Conservation (phyloP, 306 rosid species). For the Cucumis melo region DNA sequence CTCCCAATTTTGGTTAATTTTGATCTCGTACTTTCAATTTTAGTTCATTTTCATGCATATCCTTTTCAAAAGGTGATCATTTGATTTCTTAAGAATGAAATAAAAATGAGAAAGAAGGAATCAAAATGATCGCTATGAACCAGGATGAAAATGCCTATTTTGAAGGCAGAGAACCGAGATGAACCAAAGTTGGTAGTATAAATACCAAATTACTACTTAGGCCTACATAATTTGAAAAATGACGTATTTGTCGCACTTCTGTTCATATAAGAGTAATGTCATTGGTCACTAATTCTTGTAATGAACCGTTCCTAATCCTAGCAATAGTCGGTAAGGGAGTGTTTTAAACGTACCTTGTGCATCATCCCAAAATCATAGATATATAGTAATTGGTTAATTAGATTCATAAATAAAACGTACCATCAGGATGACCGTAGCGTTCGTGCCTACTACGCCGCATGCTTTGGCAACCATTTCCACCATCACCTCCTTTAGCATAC, state of each 20-base stretch:
- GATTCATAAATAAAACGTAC: slow-evolving; percentile 20
- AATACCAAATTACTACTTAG: no score
- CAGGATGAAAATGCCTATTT: no score
- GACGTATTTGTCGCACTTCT: not conserved
- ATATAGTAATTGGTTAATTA: not conserved
- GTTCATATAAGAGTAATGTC: not conserved
- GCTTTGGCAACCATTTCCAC: slow-evolving; percentile 84
- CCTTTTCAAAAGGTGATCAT: no score
- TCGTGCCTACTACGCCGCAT: slow-evolving; percentile 49
- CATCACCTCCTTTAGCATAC: slow-evolving; percentile 78
- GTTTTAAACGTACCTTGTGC: not conserved
- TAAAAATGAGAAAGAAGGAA: no score
- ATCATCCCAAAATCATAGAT: not conserved
- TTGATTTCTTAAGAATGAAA: no score
- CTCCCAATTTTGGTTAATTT: no score
- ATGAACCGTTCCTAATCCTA: not conserved
- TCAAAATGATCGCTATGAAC: no score
- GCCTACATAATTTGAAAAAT: not conserved
- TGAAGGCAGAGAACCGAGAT: no score
- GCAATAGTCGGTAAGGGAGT: not conserved
- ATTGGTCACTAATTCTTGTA: not conserved
- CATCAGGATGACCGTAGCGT: slow-evolving; percentile 53
- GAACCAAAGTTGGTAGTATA: no score
- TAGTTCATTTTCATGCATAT: no score
- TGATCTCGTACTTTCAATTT: no score